Conservation (phyloP, 2,329 filamentous ascomycete species). For the Arthrobotrys pseudoclavata region DNA sequence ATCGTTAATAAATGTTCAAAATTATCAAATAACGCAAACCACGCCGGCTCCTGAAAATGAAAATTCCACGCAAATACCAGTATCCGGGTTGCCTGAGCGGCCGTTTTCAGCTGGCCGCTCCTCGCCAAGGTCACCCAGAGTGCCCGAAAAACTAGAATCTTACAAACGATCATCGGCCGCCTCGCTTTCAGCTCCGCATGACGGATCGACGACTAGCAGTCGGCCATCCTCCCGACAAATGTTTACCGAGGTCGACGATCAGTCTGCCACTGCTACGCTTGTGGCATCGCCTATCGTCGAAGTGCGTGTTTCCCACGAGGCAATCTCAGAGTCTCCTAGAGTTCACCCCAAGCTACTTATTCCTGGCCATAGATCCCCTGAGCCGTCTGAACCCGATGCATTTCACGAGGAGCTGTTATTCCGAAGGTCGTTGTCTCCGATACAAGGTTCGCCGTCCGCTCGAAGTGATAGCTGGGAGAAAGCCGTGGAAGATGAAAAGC, state of each 20-base stretch:
- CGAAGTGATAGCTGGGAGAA: slow-evolving; percentile 54
- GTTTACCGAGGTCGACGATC: slow-evolving; percentile 56
- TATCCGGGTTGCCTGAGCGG: slow-evolving; percentile 51
- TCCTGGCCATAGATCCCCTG: slow-evolving; percentile 24
- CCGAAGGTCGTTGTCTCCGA: slow-evolving; percentile 50
- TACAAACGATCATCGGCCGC: slow-evolving; percentile 46
- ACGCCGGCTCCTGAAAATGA: slow-evolving; percentile 48
- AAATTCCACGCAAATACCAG: slow-evolving; percentile 59
- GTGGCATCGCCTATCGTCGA: slow-evolving; percentile 24
- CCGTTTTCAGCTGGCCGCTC: slow-evolving; percentile 40
- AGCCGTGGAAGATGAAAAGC: slow-evolving; percentile 53
- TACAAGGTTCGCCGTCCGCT: slow-evolving; percentile 53
- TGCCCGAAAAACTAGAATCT: slow-evolving; percentile 44
- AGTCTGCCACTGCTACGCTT: slow-evolving; percentile 8
- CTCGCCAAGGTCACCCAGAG: slow-evolving; percentile 53
- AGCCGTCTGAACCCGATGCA: slow-evolving; percentile 35
- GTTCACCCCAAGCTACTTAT: slow-evolving; percentile 44
- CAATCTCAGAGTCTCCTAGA: slow-evolving; percentile 37
- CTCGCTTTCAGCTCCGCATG: slow-evolving; percentile 52
- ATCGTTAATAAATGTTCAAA: slow-evolving; percentile 44
- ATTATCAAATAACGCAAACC: slow-evolving; percentile 59
- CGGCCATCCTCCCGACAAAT: slow-evolving; percentile 58
- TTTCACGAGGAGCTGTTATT: slow-evolving; percentile 38
- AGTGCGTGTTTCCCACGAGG: slow-evolving; percentile 31
- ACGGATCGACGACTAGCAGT: slow-evolving; percentile 52